phyloP scores from a whole-genome alignment of 192 early-diverging fungal species.

The Fimicolochytrium jonesii region DNA sequence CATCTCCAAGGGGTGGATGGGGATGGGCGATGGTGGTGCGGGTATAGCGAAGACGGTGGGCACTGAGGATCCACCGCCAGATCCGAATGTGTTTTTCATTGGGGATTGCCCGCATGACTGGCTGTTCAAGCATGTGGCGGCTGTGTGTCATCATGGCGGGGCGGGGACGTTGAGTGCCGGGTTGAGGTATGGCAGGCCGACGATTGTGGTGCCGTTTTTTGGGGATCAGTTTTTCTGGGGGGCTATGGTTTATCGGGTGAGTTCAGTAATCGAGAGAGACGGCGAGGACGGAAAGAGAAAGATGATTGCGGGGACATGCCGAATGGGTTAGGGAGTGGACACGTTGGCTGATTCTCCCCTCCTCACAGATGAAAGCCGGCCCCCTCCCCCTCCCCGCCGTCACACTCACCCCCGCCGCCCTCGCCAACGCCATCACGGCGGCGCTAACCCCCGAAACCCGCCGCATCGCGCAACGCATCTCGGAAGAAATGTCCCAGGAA shows the following conservation, averaged over 20 bases:
- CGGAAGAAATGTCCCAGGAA: not conserved
- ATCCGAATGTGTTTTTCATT: constrained; percentile 25
- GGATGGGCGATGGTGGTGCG: not conserved
- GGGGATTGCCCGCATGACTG: constrained; percentile 64
- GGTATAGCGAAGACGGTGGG: no score
- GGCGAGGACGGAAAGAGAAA: no score
- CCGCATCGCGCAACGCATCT: not conserved
- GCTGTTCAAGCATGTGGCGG: constrained; percentile 63
- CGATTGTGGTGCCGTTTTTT: constrained; percentile 66
- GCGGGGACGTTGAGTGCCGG: constrained; percentile 74
- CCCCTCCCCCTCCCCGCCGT: not conserved
- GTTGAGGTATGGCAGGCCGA: constrained; percentile 64
- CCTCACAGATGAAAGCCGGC: constrained; percentile 5
- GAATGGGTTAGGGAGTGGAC: no score
- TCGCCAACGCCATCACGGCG: not conserved
- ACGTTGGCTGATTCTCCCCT: not conserved
- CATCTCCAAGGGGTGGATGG: constrained; percentile 66
- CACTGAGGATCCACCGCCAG: no score
- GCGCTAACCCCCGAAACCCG: not conserved
- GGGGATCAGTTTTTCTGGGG: constrained; percentile 64
- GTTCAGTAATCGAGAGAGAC: no score
- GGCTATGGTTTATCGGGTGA: constrained; percentile 7
- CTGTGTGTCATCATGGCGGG: constrained; percentile 77
- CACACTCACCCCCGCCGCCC: not conserved
- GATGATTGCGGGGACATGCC: no score